Evolutionary conservation across 2,329 filamentous ascomycete genomes (phyloP), one percentile per base, ranked within the genome.

Genomic region (Fusarium tanahbumbuense): DNA sequence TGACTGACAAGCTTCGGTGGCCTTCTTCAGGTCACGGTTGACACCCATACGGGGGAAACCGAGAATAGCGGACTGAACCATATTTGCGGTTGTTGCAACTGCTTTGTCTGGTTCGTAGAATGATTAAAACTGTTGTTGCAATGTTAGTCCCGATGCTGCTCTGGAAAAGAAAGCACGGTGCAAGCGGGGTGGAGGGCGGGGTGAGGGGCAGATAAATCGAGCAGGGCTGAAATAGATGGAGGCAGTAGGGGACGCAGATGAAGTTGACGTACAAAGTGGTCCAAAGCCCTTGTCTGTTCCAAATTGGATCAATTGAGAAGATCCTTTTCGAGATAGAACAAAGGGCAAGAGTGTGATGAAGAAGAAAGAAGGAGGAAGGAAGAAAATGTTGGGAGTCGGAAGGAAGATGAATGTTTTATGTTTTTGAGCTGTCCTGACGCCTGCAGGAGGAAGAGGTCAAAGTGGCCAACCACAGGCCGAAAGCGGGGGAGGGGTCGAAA

Each of bases 21-120:
- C 96, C 91, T 99, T 99, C 92, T 99, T 99, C 83, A 99, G 91
- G 89, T 99, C 96, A 91, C 96, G 94, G 86, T 97, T 93, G 79
- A 89, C 92, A 85, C 96, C 96, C 93, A 98, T 98, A 81, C 96
- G 95, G 83, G 96, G 96, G 90, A 99, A 99, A 86, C 96, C 96
- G 83, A 99, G 92, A 83, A 99, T 88, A 76, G 96, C 86, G 74
- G 87, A 89, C 80, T 89, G 85, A 81, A 89, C 87, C 87, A 89
- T 89, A 69, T 81, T 87, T 81, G 72, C 76, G 78, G 78, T 79
- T 76, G 69, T 68, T 73, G 72, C 68, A 68, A 72, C 54, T 72
- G 55, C 62, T 73, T 67, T 72, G 63, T 68, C 60, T 70, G 63
- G 67, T 67, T 69, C 55, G 70, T 62, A 18, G 34, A 12, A 23